Evolutionary conservation across 2,329 filamentous ascomycete species (phyloP), one percentile per base, ranked within the genome.

Genomic region (Mycosphaerella arachidis): DNA sequence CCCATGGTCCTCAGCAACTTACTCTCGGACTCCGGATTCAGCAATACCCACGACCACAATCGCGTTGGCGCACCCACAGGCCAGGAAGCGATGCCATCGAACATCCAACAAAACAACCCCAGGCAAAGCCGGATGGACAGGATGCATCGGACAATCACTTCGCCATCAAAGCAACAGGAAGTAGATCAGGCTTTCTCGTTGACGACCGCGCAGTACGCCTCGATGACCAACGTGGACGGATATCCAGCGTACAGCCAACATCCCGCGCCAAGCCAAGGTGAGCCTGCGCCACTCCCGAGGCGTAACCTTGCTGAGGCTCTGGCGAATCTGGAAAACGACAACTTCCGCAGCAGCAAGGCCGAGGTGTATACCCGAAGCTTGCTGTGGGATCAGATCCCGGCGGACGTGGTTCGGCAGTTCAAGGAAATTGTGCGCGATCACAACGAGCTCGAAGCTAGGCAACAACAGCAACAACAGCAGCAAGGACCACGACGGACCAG

Each of bases 351-450:
- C 48, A 63, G 56, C 57, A 89, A 88, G 52, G 90, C 92, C 59
- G 92, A 97, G 70, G 90, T 97, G 46, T 96, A 96, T 78, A 95
- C 92, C 35, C 85, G 93, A 59, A 96, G 91, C 63, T 82, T 97
- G 63, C 86, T 97, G 59, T 96, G 91, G 91, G 92, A 97, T 71
- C 90, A 92, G 76, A 92, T 97, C 68, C 92, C 94, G 13, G 84
- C 86, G 68, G 92, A 97, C 66, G 92, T 97, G 53, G 91, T 99
- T 56, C 86, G 87, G 68, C 91, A 93, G 74, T 97, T 97, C 79
- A 90, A 90, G 70, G 90, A 91, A 76, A 92, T 96, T 84, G 89
- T 96, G 68, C 86, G 89, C 65, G 89, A 94, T 48, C 67, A 69
- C 30, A 64, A 68, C 9, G 65, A 70, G 33, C 66, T 70, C 53